These are phyloP conservation scores for Lyophyllum shimeji DNA, from an alignment of 768 basidiomycete species.

Conservation along the genomic window DNA sequence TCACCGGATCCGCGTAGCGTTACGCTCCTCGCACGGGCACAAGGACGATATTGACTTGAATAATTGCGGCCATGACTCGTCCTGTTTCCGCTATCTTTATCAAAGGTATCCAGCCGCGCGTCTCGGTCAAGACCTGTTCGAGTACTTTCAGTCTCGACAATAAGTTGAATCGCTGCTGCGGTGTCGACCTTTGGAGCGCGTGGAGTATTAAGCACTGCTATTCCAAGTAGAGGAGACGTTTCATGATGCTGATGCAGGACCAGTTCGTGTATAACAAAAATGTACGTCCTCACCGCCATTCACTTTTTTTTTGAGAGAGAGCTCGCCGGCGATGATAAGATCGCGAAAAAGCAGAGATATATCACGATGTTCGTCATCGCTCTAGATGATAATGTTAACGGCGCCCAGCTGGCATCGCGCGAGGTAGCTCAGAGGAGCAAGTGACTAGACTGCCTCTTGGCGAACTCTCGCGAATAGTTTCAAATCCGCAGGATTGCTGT, in stretches of 20 bases:
- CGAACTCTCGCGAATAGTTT: neutral
- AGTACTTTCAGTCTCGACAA: neutral
- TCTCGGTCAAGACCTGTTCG: neutral
- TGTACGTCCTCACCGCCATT: neutral
- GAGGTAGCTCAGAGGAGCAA: neutral
- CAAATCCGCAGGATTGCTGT: neutral
- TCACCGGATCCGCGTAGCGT: too few species aligned
- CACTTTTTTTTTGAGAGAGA: too few species aligned
- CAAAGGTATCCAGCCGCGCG: neutral
- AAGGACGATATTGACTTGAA: neutral
- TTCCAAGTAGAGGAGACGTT: neutral
- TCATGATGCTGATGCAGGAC: neutral
- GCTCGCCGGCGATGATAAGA: too few species aligned
- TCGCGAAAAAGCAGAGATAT: neutral
- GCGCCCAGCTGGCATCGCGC: neutral
- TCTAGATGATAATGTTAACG: neutral
- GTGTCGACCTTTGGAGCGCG: neutral
- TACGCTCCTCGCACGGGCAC: too few species aligned
- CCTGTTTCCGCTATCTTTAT: neutral
- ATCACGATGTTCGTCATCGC: neutral
- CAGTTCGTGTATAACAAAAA: neutral
- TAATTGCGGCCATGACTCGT: neutral
- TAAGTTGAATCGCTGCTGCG: neutral
- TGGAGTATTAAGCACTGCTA: neutral
- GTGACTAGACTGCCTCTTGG: neutral